A percentile compares a stretch with the other conserved stretches of the same genome.
Evolutionary conservation across 257 asterid species (phyloP).

Genomic region (Rauvolfia tetraphylla): DNA sequence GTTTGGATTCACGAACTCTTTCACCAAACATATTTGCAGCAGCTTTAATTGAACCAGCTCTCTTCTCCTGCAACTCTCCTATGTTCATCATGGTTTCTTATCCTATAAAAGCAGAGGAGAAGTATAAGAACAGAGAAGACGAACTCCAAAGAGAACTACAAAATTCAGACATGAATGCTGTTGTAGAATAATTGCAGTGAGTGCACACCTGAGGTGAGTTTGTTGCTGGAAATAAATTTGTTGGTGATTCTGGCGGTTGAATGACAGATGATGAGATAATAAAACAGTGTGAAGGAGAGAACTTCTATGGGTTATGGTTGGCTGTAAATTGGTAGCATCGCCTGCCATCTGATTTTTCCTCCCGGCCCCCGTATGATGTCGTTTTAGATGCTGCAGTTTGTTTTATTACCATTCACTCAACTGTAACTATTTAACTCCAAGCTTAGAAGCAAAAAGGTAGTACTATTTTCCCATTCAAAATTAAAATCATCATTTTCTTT

Average conservation of each 20-base stretch:
- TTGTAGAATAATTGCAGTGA: too few relatives aligned
- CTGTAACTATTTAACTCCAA: too few relatives aligned
- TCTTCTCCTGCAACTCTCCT: constrained; percentile 27
- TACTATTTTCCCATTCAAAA: too few relatives aligned
- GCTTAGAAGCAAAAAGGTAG: too few relatives aligned
- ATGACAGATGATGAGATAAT: constrained; percentile 3
- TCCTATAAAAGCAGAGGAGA: constrained; percentile 4
- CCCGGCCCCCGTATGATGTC: constrained; percentile 26
- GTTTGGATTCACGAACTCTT: constrained; percentile 29
- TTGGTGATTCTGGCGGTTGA: constrained; percentile 4
- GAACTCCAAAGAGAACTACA: not conserved
- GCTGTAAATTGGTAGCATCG: constrained; percentile 52
- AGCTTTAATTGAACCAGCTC: constrained; percentile 42
- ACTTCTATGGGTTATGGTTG: constrained; percentile 34
- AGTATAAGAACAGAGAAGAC: not conserved
- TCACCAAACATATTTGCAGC: constrained; percentile 37
- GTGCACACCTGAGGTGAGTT: too few relatives aligned
- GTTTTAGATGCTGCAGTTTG: not conserved
- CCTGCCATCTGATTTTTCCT: constrained; percentile 41
- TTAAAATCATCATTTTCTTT: too few relatives aligned
- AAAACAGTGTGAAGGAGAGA: constrained; percentile 24
- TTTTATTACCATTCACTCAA: too few relatives aligned
- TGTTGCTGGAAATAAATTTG: constrained; percentile 14
- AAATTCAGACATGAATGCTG: not conserved
- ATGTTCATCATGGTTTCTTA: constrained; percentile 17